These are phyloP conservation scores for Cyberlindnera xishuangbannaensis DNA, from an alignment of 805 yeast genomes.

Conservation along the genomic window DNA sequence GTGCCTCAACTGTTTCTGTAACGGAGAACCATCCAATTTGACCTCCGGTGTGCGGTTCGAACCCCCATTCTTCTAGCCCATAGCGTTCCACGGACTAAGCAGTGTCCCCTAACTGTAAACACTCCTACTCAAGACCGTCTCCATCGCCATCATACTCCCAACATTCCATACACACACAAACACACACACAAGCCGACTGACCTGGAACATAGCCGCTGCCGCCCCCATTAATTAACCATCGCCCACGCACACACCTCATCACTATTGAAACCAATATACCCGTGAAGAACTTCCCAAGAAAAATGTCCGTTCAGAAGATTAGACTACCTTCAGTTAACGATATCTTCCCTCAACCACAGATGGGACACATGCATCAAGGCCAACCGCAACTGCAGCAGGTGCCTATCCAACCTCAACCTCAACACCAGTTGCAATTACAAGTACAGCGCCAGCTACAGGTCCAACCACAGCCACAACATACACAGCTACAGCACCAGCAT, in stretches of 20 bases:
- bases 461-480: too few relatives aligned
- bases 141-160: not conserved
- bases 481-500: not conserved
- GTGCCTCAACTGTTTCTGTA: too few relatives aligned
- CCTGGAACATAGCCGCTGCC: not conserved
- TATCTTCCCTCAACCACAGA: conserved; percentile 17
- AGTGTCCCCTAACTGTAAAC: too few relatives aligned
- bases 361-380: not conserved
- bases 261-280: not conserved
- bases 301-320: conserved; percentile 15
- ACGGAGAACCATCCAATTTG: too few relatives aligned
- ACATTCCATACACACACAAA: not conserved
- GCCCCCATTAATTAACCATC: not conserved
- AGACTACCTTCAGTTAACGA: conserved; percentile 24
- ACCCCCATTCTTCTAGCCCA: not conserved
- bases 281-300: not conserved
- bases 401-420: conserved; percentile 4
- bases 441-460: too few relatives aligned
- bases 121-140: too few relatives aligned
- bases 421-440: too few relatives aligned
- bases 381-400: conserved; percentile 2
- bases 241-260: not conserved
- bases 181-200: not conserved
- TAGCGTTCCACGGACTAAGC: too few relatives aligned
- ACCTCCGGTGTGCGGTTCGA: not conserved